Conservation (phyloP, 1,139 yeast genomes). For the Pichia sp. region DNA sequence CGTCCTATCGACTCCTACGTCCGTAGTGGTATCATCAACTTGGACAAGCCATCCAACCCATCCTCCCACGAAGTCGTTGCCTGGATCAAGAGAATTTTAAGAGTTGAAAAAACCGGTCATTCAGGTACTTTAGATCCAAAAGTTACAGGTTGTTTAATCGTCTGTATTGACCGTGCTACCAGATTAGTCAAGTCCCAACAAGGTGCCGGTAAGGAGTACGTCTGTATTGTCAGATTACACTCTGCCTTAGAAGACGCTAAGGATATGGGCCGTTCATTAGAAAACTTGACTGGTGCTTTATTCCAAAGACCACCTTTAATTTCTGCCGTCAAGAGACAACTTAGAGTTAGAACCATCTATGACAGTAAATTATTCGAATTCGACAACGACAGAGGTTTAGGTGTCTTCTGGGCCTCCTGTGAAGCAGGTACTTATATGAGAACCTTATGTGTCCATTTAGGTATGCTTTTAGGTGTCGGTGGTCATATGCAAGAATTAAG, state of each 20-base stretch:
- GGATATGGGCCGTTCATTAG: slow-evolving; percentile 84
- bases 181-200: slow-evolving; percentile 98
- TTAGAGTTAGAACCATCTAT: slow-evolving; percentile 97
- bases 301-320: slow-evolving; percentile 99
- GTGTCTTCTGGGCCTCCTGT: slow-evolving; percentile 99
- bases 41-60: slow-evolving; percentile 98
- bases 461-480: slow-evolving; percentile 98
- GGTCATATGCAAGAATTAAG: slow-evolving; percentile 99
- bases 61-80: slow-evolving; percentile 99
- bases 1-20: slow-evolving; percentile 90
- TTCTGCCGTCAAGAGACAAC: slow-evolving; percentile 98
- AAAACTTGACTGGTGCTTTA: slow-evolving; percentile 95
- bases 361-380: slow-evolving; percentile 95
- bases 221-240: slow-evolving; percentile 94
- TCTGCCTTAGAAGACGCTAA: slow-evolving; percentile 90
- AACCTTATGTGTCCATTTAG: slow-evolving; percentile 97
- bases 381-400: slow-evolving; percentile 94
- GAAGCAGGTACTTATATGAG: slow-evolving; percentile 99
- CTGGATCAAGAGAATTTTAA: slow-evolving; percentile 94
- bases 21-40: slow-evolving; percentile 93
- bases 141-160: slow-evolving; percentile 97
- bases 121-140: slow-evolving; percentile 99
- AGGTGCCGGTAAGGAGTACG: slow-evolving; percentile 99
- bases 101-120: slow-evolving; percentile 98
- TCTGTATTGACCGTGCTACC: slow-evolving; percentile 97